phyloP scores from a whole-genome alignment of 768 basidiomycete genomes.

The Melanogaster broomeanus region DNA sequence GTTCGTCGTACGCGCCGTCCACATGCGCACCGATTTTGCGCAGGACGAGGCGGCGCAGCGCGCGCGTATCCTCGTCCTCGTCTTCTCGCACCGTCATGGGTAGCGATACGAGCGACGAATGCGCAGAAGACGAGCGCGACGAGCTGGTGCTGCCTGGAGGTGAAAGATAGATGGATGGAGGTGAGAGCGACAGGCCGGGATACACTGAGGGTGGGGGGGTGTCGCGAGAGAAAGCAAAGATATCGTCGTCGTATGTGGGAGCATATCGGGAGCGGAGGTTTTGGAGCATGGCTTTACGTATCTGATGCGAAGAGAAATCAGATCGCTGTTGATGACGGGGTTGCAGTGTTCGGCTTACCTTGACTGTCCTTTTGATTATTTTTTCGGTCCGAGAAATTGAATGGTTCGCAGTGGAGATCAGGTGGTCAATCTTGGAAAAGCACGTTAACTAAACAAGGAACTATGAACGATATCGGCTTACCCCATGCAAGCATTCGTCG shows the following conservation, averaged over 20 bases:
- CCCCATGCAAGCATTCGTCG: constrained; percentile 52
- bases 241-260: constrained; percentile 19
- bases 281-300: constrained; percentile 48
- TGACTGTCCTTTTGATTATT: constrained; percentile 54
- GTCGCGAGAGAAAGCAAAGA: constrained; percentile 19
- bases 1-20: constrained; percentile 59
- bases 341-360: constrained; percentile 38
- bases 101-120: constrained; percentile 46
- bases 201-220: constrained; percentile 1
- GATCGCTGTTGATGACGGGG: constrained; percentile 1
- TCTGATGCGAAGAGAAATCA: constrained; percentile 34
- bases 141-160: constrained; percentile 16
- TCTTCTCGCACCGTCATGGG: constrained; percentile 51
- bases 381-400: constrained; percentile 60
- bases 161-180: constrained; percentile 22
- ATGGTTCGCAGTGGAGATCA: constrained; percentile 53
- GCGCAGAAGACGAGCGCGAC: constrained; percentile 27
- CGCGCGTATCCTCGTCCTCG: constrained; percentile 65
- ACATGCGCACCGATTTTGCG: constrained; percentile 64
- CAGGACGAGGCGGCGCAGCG: constrained; percentile 61
- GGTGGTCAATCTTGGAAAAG: constrained; percentile 51
- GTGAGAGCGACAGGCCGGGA: constrained; percentile 2
- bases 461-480: constrained; percentile 33
- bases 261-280: constrained; percentile 39
- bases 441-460: constrained; percentile 7